A percentile compares a stretch with the other conserved stretches of the same genome.
Conservation (phyloP, 2,329 filamentous ascomycete genomes). For the Phialophora verrucosa region DNA sequence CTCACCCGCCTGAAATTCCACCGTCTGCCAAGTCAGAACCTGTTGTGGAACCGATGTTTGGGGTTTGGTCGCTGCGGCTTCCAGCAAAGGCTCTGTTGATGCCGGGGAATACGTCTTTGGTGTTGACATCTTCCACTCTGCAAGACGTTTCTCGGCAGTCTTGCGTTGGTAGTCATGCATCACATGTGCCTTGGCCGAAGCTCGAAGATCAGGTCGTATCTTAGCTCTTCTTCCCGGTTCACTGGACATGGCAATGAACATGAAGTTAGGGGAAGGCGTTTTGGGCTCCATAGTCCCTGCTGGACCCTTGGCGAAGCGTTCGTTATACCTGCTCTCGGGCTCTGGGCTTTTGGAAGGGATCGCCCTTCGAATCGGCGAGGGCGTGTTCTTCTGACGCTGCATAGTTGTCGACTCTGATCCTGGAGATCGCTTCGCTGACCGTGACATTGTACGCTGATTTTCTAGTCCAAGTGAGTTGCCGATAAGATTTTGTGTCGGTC, state of each 20-base stretch:
- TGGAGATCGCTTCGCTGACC: neutral
- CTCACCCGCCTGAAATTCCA: conserved; percentile 1
- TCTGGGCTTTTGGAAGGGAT: conserved; percentile 8
- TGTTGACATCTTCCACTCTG: conserved; percentile 19
- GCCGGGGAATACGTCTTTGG: conserved; percentile 8
- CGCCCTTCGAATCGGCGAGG: neutral
- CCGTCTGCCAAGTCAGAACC: conserved; percentile 1
- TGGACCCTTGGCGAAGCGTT: neutral
- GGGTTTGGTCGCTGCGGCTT: too few relatives aligned
- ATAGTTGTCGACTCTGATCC: neutral
- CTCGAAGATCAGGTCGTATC: conserved; percentile 17
- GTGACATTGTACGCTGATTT: conserved; percentile 1
- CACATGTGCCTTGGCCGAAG: conserved; percentile 22
- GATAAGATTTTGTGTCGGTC: neutral
- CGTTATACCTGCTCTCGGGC: neutral
- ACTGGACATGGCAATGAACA: conserved; percentile 22
- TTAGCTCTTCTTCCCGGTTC: conserved; percentile 16
- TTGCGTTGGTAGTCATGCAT: conserved; percentile 22
- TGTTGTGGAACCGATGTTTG: neutral
- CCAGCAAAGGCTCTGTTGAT: conserved; percentile 6
- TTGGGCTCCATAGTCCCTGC: neutral
- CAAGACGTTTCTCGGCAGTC: conserved; percentile 15
- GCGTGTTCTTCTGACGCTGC: neutral
- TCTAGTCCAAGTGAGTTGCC: neutral
- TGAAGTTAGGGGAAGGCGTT: conserved; percentile 10